phyloP scores from a whole-genome alignment of 2,329 filamentous ascomycete species.

The Penicillium frequentans region DNA sequence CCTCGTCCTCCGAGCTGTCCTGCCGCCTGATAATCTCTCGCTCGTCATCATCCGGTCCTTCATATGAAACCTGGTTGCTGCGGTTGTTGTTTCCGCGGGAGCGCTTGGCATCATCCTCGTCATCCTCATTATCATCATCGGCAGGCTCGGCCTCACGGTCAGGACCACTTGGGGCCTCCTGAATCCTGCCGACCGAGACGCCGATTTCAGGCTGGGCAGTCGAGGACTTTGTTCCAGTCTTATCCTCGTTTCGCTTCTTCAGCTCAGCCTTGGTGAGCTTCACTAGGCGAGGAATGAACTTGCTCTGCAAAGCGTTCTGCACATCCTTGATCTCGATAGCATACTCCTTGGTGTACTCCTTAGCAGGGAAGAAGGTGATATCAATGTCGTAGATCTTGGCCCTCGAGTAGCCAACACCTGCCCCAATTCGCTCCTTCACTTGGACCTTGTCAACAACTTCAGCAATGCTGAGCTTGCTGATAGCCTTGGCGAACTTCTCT shows the following conservation, averaged over 20 bases:
- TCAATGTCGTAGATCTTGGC: conserved; percentile 84
- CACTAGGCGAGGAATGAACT: conserved; percentile 72
- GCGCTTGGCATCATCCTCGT: conserved; percentile 69
- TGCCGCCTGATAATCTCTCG: conserved; percentile 70
- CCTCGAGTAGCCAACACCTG: conserved; percentile 65
- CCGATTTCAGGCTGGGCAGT: conserved; percentile 77
- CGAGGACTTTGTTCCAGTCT: conserved; percentile 55
- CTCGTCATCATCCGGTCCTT: conserved; percentile 90
- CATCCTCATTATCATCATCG: conserved; percentile 72
- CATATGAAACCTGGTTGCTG: conserved; percentile 81
- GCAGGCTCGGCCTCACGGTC: conserved; percentile 60
- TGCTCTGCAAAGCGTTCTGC: conserved; percentile 73
- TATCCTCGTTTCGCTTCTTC: conserved; percentile 69
- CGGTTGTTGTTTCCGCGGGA: conserved; percentile 68
- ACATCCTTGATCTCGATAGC: conserved; percentile 79
- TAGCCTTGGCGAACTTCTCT: conserved; percentile 84
- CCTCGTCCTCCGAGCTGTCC: conserved; percentile 57
- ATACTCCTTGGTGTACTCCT: conserved; percentile 83
- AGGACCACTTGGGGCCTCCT: conserved; percentile 50
- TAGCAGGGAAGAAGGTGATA: conserved; percentile 77
- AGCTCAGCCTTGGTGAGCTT: conserved; percentile 73
- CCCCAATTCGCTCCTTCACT: conserved; percentile 76
- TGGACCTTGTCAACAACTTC: conserved; percentile 79
- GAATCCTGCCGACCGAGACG: conserved; percentile 57
- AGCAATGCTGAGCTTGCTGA: conserved; percentile 80